A percentile compares a stretch with the other conserved stretches of the same genome.
These are phyloP conservation scores for Xylaria bambusicola DNA, from an alignment of 495 filamentous ascomycete species.

Conservation along the genomic window DNA sequence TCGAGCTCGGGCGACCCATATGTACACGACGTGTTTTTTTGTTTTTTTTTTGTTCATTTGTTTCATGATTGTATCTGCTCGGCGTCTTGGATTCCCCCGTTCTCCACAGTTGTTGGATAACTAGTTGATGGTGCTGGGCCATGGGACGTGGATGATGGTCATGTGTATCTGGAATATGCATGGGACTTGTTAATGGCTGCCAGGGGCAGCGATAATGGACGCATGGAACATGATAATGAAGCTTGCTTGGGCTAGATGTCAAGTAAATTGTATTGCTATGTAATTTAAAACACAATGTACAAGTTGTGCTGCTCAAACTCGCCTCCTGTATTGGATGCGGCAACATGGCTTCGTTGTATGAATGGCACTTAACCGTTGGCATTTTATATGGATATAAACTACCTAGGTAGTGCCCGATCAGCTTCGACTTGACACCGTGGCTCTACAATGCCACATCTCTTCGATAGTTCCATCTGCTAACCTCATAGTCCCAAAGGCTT, in stretches of 20 bases:
- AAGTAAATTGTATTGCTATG: background rate
- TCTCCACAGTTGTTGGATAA: conserved; percentile 9
- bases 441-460: too few relatives aligned
- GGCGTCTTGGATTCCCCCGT: background rate
- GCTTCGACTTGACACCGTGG: too few relatives aligned
- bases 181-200: background rate
- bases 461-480: too few relatives aligned
- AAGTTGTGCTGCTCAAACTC: too few relatives aligned
- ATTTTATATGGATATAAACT: too few relatives aligned
- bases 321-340: too few relatives aligned
- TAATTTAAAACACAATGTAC: background rate
- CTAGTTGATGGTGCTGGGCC: background rate
- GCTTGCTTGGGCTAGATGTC: background rate
- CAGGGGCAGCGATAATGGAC: background rate
- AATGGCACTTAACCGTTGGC: too few relatives aligned
- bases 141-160: background rate
- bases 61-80: background rate
- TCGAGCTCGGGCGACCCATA: background rate
- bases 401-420: too few relatives aligned
- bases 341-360: too few relatives aligned
- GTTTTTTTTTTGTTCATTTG: background rate
- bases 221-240: background rate
- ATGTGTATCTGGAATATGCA: background rate
- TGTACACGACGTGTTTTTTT: background rate
- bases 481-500: too few relatives aligned